Percentiles rank a stretch among this genome's conserved stretches.
Conservation (phyloP, 75 land plant genomes). For the Azolla pinnata region DNA sequence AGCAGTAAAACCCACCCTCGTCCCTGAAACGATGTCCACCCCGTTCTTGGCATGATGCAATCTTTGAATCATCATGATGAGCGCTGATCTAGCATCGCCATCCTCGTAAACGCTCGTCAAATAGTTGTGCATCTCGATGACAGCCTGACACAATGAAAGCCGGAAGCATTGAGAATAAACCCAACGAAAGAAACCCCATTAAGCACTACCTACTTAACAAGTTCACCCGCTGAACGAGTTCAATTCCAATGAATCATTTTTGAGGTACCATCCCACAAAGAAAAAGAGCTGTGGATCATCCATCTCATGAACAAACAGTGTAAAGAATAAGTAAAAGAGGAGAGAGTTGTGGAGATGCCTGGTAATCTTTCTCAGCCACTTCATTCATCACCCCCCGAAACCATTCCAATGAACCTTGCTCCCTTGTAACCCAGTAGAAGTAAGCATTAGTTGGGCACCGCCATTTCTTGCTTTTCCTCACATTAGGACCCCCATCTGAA, state of each 20-base stretch:
- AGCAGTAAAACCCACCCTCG: slow-evolving; percentile 13
- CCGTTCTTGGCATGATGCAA: slow-evolving; percentile 35
- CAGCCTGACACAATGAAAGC: slow-evolving; percentile 15
- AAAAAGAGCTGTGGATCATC: too few species aligned
- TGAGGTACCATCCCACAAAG: too few species aligned
- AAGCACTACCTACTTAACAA: too few species aligned
- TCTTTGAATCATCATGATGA: slow-evolving; percentile 32
- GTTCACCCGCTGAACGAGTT: too few species aligned
- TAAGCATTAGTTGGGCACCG: slow-evolving; percentile 43
- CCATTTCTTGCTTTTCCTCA: background rate
- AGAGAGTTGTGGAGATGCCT: too few species aligned
- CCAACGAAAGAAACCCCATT: too few species aligned
- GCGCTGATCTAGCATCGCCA: too few species aligned
- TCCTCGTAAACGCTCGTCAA: slow-evolving; percentile 39
- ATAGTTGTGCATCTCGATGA: slow-evolving; percentile 40
- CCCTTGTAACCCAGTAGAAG: slow-evolving; percentile 84
- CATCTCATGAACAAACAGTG: too few species aligned
- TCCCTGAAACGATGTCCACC: slow-evolving; percentile 30
- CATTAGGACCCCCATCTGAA: slow-evolving; percentile 11
- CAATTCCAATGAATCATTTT: too few species aligned
- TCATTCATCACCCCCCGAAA: slow-evolving; percentile 92
- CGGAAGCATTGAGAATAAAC: background rate
- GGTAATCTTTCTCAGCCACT: too few species aligned
- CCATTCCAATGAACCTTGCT: slow-evolving; percentile 92
- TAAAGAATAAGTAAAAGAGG: too few species aligned